phyloP scores from a whole-genome alignment of 805 yeast species.

The Myxozyma mucilagina region DNA sequence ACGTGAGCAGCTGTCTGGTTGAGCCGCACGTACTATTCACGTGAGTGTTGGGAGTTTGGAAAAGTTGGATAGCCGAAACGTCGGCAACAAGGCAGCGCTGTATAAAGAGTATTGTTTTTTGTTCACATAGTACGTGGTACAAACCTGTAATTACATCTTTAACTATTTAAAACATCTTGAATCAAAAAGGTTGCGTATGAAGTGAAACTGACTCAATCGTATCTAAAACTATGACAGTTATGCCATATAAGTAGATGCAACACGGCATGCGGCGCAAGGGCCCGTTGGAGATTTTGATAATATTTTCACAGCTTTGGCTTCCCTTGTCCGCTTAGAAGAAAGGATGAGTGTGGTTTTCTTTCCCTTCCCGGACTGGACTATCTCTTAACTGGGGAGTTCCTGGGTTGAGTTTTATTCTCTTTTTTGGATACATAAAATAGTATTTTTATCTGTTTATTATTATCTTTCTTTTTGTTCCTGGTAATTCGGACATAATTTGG shows the following conservation, averaged over 20 bases:
- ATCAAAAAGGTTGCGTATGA: not conserved
- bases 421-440: not conserved
- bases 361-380: not conserved
- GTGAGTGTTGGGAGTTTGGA: slow-evolving; percentile 4
- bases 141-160: too few species aligned
- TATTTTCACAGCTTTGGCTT: not conserved
- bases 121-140: too few species aligned
- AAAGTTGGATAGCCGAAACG: not conserved
- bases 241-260: not conserved
- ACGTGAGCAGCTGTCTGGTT: not conserved
- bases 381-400: not conserved
- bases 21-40: not conserved
- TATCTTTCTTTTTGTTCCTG: too few species aligned
- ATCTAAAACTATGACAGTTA: not conserved
- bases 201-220: not conserved
- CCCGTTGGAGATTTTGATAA: not conserved
- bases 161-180: too few species aligned
- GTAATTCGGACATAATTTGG: not conserved
- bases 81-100: too few species aligned
- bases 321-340: not conserved
- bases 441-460: not conserved
- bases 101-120: too few species aligned
- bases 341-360: not conserved
- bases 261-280: not conserved
- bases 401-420: not conserved